phyloP scores from a whole-genome alignment of 1,139 yeast species.

The Yamadazyma siamensis region DNA sequence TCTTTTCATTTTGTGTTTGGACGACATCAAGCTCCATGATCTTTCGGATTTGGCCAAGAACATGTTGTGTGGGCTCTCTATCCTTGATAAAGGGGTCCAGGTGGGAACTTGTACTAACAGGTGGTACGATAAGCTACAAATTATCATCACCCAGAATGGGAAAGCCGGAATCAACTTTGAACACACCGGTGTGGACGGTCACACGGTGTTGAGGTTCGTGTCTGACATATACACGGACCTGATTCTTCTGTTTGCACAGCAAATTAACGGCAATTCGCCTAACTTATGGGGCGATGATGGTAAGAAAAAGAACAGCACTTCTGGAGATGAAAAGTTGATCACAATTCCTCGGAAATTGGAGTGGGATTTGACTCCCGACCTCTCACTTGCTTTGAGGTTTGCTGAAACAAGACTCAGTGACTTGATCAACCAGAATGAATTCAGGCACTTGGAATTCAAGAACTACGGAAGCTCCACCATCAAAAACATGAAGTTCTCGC shows the following conservation, averaged over 20 bases:
- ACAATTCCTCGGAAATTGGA: constrained; percentile 83
- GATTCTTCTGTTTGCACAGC: constrained; percentile 78
- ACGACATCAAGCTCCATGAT: constrained; percentile 67
- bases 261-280: constrained; percentile 80
- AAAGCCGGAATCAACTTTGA: constrained; percentile 93
- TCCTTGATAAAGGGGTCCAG: constrained; percentile 78
- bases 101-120: constrained; percentile 92
- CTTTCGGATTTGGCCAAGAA: constrained; percentile 71
- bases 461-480: constrained; percentile 74
- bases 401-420: constrained; percentile 90
- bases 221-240: constrained; percentile 91
- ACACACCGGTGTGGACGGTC: constrained; percentile 96
- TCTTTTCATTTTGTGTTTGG: constrained; percentile 75
- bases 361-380: constrained; percentile 78
- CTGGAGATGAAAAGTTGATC: constrained; percentile 32
- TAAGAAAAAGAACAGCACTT: constrained; percentile 4
- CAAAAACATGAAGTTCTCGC: constrained; percentile 83
- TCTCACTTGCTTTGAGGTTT: constrained; percentile 77
- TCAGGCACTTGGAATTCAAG: constrained; percentile 74
- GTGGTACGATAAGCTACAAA: constrained; percentile 91
- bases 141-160: constrained; percentile 86
- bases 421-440: constrained; percentile 85
- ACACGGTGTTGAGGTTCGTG: constrained; percentile 83
- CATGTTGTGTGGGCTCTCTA: constrained; percentile 84
- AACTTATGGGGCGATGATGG: constrained; percentile 55